Evolutionary conservation across 225 moss, liverwort and hornwort species (phyloP).

Genomic region (Takakia lepidozioides): DNA sequence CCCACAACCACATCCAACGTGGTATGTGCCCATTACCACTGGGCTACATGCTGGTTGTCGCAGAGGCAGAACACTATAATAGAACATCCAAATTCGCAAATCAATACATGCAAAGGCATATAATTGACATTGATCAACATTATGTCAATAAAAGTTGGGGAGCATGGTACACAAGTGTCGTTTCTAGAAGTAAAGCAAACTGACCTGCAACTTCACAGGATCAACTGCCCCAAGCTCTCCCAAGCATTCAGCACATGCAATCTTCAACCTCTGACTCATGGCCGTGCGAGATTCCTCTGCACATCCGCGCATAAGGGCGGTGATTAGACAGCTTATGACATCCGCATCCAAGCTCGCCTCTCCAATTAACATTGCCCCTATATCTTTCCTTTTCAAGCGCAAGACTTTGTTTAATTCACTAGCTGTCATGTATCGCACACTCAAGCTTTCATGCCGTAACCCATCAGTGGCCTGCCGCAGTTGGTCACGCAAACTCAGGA

Average conservation of each 20-base stretch:
- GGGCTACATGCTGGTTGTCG: too few species aligned
- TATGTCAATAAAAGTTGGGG: too few species aligned
- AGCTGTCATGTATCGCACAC: slow-evolving; percentile 95
- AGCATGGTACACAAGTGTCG: not conserved
- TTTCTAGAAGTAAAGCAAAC: not conserved
- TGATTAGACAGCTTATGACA: slow-evolving; percentile 72
- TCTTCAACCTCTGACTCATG: slow-evolving; percentile 81
- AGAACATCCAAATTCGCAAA: too few species aligned
- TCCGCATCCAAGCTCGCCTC: slow-evolving; percentile 72
- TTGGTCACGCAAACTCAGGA: slow-evolving; percentile 80
- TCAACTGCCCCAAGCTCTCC: slow-evolving; percentile 99
- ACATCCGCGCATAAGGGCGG: slow-evolving; percentile 82
- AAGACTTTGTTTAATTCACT: slow-evolving; percentile 81
- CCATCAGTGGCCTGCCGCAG: slow-evolving; percentile 87
- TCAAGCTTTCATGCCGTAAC: slow-evolving; percentile 83
- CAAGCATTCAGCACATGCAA: slow-evolving; percentile 97
- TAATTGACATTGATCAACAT: too few species aligned
- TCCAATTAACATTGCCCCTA: slow-evolving; percentile 82
- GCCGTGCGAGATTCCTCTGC: slow-evolving; percentile 92
- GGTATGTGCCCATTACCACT: too few species aligned
- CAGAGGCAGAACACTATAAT: too few species aligned
- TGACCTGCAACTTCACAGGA: slow-evolving; percentile 93
- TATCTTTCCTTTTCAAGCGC: slow-evolving; percentile 72
- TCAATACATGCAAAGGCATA: too few species aligned
- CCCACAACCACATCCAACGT: too few species aligned